Conservation (phyloP, 441 rosid species). For the Brassica balearica region DNA sequence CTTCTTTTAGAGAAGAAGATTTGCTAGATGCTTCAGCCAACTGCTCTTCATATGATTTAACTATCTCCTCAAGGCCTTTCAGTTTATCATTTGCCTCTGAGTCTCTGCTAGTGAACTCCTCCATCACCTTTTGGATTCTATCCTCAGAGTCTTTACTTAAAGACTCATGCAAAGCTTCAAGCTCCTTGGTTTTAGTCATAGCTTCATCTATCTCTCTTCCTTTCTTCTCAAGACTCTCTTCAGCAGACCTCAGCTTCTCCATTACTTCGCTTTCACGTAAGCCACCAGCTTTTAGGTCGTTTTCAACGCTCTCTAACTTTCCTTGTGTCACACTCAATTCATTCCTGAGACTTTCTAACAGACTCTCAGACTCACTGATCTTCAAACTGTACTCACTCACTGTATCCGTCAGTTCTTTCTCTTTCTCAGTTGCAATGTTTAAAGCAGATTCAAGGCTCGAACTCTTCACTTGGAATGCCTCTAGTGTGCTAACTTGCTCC, state of each 20-base stretch:
- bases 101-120: slow-evolving; percentile 58
- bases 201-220: slow-evolving; percentile 62
- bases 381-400: slow-evolving; percentile 54
- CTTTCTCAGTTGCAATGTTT: slow-evolving; percentile 56
- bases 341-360: slow-evolving; percentile 66
- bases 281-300: slow-evolving; percentile 65
- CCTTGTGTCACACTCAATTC: slow-evolving; percentile 70
- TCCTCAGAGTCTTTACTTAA: slow-evolving; percentile 66
- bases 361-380: slow-evolving; percentile 76
- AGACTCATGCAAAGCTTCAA: slow-evolving; percentile 65
- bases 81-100: slow-evolving; percentile 68
- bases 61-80: slow-evolving; percentile 51
- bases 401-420: slow-evolving; percentile 67
- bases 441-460: slow-evolving; percentile 75
- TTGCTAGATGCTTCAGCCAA: slow-evolving; percentile 51
- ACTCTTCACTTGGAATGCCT: slow-evolving; percentile 68
- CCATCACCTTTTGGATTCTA: slow-evolving; percentile 56
- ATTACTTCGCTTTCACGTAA: slow-evolving; percentile 66
- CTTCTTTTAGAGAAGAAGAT: slow-evolving; percentile 69
- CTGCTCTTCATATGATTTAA: slow-evolving; percentile 57
- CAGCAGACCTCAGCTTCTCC: slow-evolving; percentile 79
- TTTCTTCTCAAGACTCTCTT: slow-evolving; percentile 70
- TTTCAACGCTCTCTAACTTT: slow-evolving; percentile 69
- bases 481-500: slow-evolving; percentile 69
- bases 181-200: slow-evolving; percentile 59